Evolutionary conservation across 805 yeast species (phyloP).

Genomic region (Grigorovia yakushimaensis): DNA sequence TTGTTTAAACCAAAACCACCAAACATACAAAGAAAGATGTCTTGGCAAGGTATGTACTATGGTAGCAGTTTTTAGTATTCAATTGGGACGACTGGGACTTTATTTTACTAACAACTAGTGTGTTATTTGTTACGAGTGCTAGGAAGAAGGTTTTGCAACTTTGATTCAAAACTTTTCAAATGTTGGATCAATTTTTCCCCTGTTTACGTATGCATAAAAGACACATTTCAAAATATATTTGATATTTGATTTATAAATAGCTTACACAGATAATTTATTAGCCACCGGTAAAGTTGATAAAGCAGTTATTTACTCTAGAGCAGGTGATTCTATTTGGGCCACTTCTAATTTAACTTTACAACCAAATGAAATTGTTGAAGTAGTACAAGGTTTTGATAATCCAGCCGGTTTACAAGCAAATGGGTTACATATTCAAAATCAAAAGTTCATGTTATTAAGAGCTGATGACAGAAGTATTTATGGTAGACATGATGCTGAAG

Average conservation of each 20-base stretch:
- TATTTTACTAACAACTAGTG: not conserved
- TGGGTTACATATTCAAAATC: constrained; percentile 78
- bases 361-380: constrained; percentile 58
- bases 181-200: not conserved
- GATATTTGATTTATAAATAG: too few relatives aligned
- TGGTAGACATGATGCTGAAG: constrained; percentile 84
- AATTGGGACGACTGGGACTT: too few relatives aligned
- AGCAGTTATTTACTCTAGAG: constrained; percentile 88
- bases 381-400: constrained; percentile 74
- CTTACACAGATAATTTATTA: constrained; percentile 88
- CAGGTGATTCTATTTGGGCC: constrained; percentile 95
- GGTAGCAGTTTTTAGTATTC: not conserved
- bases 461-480: constrained; percentile 92
- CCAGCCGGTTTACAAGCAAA: constrained; percentile 70
- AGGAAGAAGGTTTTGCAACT: not conserved
- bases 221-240: too few relatives aligned
- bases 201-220: too few relatives aligned
- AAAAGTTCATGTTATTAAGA: constrained; percentile 77
- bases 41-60: constrained; percentile 37
- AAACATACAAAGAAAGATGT: constrained; percentile 22
- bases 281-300: constrained; percentile 83
- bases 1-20: not conserved
- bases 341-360: constrained; percentile 56
- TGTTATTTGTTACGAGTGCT: not conserved
- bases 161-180: too few relatives aligned